A percentile compares a stretch with the other conserved stretches of the same genome.
Evolutionary conservation across 495 filamentous ascomycete genomes (phyloP).

Genomic region (Penicillium alfredii): DNA sequence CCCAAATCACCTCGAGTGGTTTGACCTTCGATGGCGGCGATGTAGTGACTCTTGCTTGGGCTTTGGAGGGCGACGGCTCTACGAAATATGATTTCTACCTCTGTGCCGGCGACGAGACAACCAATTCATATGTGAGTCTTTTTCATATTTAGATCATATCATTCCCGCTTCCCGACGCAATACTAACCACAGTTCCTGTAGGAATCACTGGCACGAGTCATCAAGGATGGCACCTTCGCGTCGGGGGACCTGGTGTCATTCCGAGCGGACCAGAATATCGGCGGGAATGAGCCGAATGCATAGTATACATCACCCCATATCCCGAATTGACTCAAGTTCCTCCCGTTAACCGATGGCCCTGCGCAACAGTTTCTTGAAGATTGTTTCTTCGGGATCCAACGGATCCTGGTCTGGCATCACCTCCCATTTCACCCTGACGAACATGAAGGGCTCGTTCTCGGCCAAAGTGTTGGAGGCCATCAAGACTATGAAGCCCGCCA

Average conservation of each 20-base stretch:
- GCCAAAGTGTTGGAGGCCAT: conserved; percentile 36
- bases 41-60: conserved; percentile 36
- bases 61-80: conserved; percentile 33
- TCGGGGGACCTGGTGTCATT: conserved; percentile 48
- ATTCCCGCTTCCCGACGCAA: no score
- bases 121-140: conserved; percentile 34
- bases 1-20: conserved; percentile 49
- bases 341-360: conserved; percentile 5
- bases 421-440: conserved; percentile 60
- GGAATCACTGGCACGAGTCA: conserved; percentile 41
- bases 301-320: conserved; percentile 44
- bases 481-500: conserved; percentile 37
- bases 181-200: conserved; percentile 12
- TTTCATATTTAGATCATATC: neutral
- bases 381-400: conserved; percentile 47
- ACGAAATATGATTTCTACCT: conserved; percentile 55
- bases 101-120: conserved; percentile 56
- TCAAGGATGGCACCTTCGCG: conserved; percentile 37
- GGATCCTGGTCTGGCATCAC: conserved; percentile 46
- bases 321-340: neutral
- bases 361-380: conserved; percentile 55
- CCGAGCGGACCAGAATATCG: conserved; percentile 41
- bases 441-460: conserved; percentile 62
- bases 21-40: conserved; percentile 46
- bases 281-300: conserved; percentile 50